A percentile compares a stretch with the other conserved stretches of the same genome.
Conservation (phyloP, 768 basidiomycete species). For the Hericium coralloides region DNA sequence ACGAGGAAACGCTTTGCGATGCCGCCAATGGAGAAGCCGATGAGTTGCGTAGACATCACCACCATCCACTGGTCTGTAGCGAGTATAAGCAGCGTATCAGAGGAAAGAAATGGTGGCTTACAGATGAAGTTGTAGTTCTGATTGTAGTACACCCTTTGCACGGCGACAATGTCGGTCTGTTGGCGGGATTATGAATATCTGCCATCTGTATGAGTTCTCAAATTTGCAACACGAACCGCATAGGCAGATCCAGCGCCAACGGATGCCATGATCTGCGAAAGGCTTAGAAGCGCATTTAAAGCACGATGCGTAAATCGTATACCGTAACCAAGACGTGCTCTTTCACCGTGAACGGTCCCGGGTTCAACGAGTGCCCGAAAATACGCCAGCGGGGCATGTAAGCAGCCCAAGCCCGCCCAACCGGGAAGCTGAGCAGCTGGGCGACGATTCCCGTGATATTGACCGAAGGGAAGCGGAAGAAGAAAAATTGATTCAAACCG, state of each 20-base stretch:
- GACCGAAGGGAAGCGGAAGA: conserved; percentile 52
- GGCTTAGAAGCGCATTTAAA: no score
- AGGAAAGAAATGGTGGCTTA: background rate
- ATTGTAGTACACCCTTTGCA: conserved; percentile 37
- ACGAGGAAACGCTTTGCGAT: conserved; percentile 35
- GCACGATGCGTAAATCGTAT: background rate
- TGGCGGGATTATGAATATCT: background rate
- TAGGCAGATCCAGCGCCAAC: conserved; percentile 26
- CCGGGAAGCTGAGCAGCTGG: conserved; percentile 59
- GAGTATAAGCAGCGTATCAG: background rate
- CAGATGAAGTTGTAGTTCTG: conserved; percentile 29
- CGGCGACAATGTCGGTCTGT: conserved; percentile 35
- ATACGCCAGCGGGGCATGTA: conserved; percentile 43
- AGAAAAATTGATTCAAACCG: conserved; percentile 73
- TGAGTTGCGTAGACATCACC: conserved; percentile 32
- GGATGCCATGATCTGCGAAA: conserved; percentile 28
- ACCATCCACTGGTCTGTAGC: conserved; percentile 26
- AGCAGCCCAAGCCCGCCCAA: conserved; percentile 50
- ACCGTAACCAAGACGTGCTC: conserved; percentile 47
- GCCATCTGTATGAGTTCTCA: background rate
- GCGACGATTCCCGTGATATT: conserved; percentile 38
- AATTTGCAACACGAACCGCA: conserved; percentile 14
- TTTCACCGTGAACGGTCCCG: conserved; percentile 68
- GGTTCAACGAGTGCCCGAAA: conserved; percentile 46
- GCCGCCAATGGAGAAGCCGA: conserved; percentile 35